Percentiles rank a stretch among this genome's conserved stretches.
Conservation (phyloP, 2,329 filamentous ascomycete species). For the Rhinocladiella similis region DNA sequence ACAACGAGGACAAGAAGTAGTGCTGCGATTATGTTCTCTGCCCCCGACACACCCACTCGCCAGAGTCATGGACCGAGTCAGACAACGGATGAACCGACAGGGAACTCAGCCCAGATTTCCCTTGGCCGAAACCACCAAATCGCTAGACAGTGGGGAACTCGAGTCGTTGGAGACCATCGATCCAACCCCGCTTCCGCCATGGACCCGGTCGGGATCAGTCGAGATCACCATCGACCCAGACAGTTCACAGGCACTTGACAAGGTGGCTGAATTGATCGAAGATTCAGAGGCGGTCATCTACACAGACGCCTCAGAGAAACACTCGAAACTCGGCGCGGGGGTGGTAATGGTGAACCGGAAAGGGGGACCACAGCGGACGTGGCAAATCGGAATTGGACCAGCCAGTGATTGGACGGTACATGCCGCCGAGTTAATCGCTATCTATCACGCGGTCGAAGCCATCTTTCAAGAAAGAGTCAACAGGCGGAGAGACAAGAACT, state of each 20-base stretch:
- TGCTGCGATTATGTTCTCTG: slow-evolving; percentile 27
- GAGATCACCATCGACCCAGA: slow-evolving; percentile 30
- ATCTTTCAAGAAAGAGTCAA: slow-evolving; percentile 7
- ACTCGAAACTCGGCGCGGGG: slow-evolving; percentile 23
- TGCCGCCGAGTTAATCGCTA: slow-evolving; percentile 28
- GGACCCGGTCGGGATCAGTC: slow-evolving; percentile 25
- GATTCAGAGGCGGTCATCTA: slow-evolving; percentile 2
- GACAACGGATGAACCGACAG: slow-evolving; percentile 5
- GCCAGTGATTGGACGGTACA: slow-evolving; percentile 27
- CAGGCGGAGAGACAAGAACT: slow-evolving; percentile 1
- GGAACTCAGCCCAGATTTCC: slow-evolving; percentile 9
- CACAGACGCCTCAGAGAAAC: slow-evolving; percentile 20
- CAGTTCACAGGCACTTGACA: slow-evolving; percentile 25
- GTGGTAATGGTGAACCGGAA: slow-evolving; percentile 17
- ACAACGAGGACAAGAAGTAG: slow-evolving; percentile 19
- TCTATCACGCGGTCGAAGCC: slow-evolving; percentile 25
- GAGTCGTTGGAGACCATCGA: slow-evolving; percentile 32
- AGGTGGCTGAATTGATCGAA: slow-evolving; percentile 4
- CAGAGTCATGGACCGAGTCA: slow-evolving; percentile 17
- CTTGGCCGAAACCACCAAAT: slow-evolving; percentile 7
- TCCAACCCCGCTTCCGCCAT: slow-evolving; percentile 25
- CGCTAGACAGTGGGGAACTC: slow-evolving; percentile 4
- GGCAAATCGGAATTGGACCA: slow-evolving; percentile 12
- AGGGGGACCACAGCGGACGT: neutral
- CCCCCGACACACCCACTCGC: slow-evolving; percentile 24